A percentile compares a stretch with the other conserved stretches of the same genome.
phyloP scores from a whole-genome alignment of 805 yeast species.

The Suhomyces faveliae region DNA sequence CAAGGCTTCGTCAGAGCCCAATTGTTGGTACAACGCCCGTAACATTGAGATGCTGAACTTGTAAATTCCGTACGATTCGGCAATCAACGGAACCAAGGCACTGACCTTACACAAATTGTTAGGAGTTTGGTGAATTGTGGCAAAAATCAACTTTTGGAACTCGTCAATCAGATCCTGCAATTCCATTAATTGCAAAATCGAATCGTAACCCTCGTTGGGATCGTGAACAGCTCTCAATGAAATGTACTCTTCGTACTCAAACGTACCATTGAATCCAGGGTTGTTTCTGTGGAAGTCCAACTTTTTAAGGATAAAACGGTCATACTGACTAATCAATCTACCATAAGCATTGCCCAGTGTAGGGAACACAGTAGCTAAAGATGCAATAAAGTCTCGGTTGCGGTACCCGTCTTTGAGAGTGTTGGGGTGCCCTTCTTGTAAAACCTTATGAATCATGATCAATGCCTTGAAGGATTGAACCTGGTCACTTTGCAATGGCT shows the following conservation, averaged over 20 bases:
- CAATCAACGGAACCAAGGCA: slow-evolving; percentile 84
- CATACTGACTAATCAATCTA: slow-evolving; percentile 74
- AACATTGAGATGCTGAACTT: slow-evolving; percentile 88
- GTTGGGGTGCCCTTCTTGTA: slow-evolving; percentile 97
- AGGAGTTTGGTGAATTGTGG: slow-evolving; percentile 61
- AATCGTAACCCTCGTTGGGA: slow-evolving; percentile 94
- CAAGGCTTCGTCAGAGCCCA: slow-evolving; percentile 73
- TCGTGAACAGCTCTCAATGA: slow-evolving; percentile 84
- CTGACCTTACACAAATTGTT: slow-evolving; percentile 75
- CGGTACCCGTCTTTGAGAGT: slow-evolving; percentile 76
- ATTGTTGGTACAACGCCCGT: slow-evolving; percentile 76
- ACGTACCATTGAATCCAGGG: slow-evolving; percentile 89
- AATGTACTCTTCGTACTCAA: slow-evolving; percentile 93
- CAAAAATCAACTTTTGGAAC: slow-evolving; percentile 71
- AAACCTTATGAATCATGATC: slow-evolving; percentile 81
- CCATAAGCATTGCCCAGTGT: slow-evolving; percentile 55
- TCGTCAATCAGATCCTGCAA: slow-evolving; percentile 83
- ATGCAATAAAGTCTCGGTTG: slow-evolving; percentile 74
- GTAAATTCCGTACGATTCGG: slow-evolving; percentile 91
- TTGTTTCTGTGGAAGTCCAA: slow-evolving; percentile 80
- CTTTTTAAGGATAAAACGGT: slow-evolving; percentile 64
- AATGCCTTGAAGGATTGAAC: slow-evolving; percentile 83
- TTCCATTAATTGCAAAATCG: slow-evolving; percentile 79
- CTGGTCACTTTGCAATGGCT: slow-evolving; percentile 79
- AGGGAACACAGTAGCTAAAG: slow-evolving; percentile 59